A percentile compares a stretch with the other conserved stretches of the same genome.
These are phyloP conservation scores for Penicillium sp. DNA, from an alignment of 2,329 filamentous ascomycete genomes.

Conservation along the genomic window DNA sequence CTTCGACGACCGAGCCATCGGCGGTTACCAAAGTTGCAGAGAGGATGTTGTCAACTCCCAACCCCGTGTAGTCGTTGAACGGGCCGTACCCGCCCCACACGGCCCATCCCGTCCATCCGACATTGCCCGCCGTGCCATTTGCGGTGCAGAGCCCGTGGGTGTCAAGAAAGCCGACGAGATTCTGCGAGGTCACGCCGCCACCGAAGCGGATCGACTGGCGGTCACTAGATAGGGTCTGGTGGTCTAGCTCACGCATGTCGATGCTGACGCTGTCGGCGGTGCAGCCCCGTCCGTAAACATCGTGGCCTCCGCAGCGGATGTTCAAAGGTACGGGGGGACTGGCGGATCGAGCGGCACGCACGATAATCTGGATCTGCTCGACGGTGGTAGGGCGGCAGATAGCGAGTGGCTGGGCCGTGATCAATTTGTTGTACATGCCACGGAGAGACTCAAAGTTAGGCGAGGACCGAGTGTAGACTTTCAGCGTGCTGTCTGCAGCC, in stretches of 20 bases:
- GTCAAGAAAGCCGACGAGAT: background rate
- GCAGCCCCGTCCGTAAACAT: constrained; percentile 17
- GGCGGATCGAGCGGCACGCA: background rate
- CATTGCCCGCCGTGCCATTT: constrained; percentile 2
- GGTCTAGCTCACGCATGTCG: constrained; percentile 3
- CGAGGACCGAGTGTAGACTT: background rate
- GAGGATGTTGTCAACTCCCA: constrained; percentile 7
- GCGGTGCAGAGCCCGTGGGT: constrained; percentile 7
- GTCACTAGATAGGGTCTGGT: background rate
- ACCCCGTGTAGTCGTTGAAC: constrained; percentile 2
- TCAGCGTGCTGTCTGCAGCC: background rate
- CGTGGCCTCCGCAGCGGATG: constrained; percentile 22
- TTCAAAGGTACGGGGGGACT: constrained; percentile 3
- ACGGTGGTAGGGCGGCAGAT: background rate
- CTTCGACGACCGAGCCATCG: constrained; percentile 48
- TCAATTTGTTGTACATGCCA: background rate
- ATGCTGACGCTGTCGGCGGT: constrained; percentile 4
- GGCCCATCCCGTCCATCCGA: constrained; percentile 8
- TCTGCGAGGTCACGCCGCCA: background rate
- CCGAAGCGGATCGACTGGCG: background rate
- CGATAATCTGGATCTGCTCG: background rate
- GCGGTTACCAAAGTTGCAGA: constrained; percentile 3
- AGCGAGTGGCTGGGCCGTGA: background rate
- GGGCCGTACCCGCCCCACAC: constrained; percentile 10
- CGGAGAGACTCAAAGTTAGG: background rate